Evolutionary conservation across 2,329 filamentous ascomycete species (phyloP).

Genomic region (Epichloe uncinata): DNA sequence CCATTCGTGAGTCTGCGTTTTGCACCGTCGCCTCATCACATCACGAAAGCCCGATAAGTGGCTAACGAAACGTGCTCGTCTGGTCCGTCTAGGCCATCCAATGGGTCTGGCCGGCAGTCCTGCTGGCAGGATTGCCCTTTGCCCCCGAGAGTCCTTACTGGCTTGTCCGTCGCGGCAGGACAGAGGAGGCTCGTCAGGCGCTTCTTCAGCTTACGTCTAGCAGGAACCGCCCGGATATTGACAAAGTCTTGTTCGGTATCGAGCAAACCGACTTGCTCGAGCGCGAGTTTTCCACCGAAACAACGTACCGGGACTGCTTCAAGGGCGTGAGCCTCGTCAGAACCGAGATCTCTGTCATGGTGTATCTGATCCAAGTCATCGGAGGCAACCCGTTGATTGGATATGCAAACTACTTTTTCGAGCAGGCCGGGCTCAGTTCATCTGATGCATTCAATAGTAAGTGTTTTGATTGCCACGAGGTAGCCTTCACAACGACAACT

Average conservation of each 20-base stretch:
- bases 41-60: background rate
- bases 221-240: constrained; percentile 11
- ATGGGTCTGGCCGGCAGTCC: constrained; percentile 35
- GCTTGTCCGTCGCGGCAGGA: constrained; percentile 29
- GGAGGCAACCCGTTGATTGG: constrained; percentile 51
- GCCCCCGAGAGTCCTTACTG: constrained; percentile 37
- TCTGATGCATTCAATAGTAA: constrained; percentile 12
- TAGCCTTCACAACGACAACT: background rate
- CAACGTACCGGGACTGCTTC: constrained; percentile 38
- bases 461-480: background rate
- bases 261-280: constrained; percentile 45
- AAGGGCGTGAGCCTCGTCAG: constrained; percentile 34
- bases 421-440: constrained; percentile 18
- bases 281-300: constrained; percentile 33
- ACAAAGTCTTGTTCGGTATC: constrained; percentile 39
- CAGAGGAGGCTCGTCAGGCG: constrained; percentile 26
- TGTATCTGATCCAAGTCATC: constrained; percentile 52
- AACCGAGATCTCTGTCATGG: constrained; percentile 44
- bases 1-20: constrained; percentile 11
- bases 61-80: background rate
- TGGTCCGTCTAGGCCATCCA: constrained; percentile 24
- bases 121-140: constrained; percentile 31
- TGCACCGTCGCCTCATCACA: background rate
- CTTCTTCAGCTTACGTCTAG: constrained; percentile 30
- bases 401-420: constrained; percentile 38